A percentile compares a stretch with the other conserved stretches of the same genome.
phyloP scores from a whole-genome alignment of 2,329 filamentous ascomycete species.

The Colletotrichum theobromicola region DNA sequence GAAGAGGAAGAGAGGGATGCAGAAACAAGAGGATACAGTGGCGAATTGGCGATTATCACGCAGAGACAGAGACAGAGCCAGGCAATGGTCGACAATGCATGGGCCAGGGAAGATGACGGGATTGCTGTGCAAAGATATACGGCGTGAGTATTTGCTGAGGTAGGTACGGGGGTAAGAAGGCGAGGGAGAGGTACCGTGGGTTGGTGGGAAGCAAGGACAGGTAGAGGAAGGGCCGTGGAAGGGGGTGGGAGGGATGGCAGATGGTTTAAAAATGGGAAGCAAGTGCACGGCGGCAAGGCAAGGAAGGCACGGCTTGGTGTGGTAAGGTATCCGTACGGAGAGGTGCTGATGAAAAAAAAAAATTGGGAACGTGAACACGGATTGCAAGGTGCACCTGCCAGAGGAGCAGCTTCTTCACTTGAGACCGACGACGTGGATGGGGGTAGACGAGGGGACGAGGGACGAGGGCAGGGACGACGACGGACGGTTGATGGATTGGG shows the following conservation, averaged over 20 bases:
- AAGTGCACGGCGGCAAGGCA: background rate
- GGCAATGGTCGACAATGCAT: slow-evolving; percentile 16
- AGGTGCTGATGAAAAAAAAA: background rate
- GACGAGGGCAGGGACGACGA: background rate
- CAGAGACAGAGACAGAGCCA: slow-evolving; percentile 3
- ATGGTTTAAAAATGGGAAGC: slow-evolving; percentile 13
- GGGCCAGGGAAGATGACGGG: background rate
- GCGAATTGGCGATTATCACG: slow-evolving; percentile 6
- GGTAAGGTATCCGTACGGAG: background rate
- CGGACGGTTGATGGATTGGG: background rate
- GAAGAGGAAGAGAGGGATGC: background rate
- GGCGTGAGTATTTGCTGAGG: background rate
- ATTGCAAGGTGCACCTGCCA: background rate
- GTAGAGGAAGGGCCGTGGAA: background rate
- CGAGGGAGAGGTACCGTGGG: background rate
- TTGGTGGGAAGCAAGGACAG: background rate
- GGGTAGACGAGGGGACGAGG: background rate
- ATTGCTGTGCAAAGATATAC: background rate
- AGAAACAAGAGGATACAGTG: background rate
- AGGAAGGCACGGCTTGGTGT: background rate
- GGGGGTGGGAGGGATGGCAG: slow-evolving; percentile 1
- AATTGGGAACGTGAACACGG: background rate
- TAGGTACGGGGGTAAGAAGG: background rate
- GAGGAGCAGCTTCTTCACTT: background rate
- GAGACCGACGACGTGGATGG: background rate